Conservation (phyloP, 306 rosid species). For the Medicago lupulina region DNA sequence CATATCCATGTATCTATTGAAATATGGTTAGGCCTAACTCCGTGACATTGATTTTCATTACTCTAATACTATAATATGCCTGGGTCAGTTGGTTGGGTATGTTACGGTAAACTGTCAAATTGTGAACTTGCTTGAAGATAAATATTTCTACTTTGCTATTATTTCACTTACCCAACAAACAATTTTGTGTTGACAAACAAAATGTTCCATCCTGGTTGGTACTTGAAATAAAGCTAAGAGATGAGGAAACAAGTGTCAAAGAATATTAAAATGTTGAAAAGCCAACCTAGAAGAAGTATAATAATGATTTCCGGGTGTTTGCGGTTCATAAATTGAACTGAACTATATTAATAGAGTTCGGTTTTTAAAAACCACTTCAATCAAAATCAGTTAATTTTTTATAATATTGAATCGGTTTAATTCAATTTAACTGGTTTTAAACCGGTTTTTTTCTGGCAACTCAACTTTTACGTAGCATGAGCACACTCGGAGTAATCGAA, state of each 20-base stretch:
- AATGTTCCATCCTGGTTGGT: constrained; percentile 34
- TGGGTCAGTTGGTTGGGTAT: constrained; percentile 24
- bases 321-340: no score
- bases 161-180: constrained; percentile 13
- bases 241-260: neutral
- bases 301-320: no score
- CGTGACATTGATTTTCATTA: constrained; percentile 1
- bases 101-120: constrained; percentile 26
- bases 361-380: no score
- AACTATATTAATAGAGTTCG: no score
- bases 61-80: neutral
- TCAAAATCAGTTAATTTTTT: no score
- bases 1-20: constrained; percentile 25
- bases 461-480: no score
- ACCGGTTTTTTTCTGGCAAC: no score
- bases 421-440: no score
- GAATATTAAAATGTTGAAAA: neutral
- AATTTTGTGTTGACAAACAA: constrained; percentile 31
- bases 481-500: no score
- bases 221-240: constrained; percentile 15
- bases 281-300: neutral
- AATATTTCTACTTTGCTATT: constrained; percentile 17
- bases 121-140: constrained; percentile 33
- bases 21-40: constrained; percentile 30
- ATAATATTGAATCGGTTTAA: no score